These are phyloP conservation scores for Pleurotus tuoliensis DNA, from an alignment of 768 basidiomycete species.

Conservation along the genomic window DNA sequence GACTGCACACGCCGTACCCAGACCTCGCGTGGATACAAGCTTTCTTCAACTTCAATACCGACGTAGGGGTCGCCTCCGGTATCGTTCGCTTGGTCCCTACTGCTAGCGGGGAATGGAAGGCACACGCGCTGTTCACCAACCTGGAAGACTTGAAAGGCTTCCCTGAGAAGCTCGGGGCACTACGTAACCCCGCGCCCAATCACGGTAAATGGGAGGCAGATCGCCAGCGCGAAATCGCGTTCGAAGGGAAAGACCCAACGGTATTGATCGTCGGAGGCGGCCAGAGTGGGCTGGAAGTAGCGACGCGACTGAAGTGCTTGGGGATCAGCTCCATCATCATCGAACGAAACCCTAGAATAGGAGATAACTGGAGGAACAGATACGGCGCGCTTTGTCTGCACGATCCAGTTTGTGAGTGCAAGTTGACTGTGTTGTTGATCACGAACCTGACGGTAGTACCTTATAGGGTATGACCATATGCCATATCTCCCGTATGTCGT, in stretches of 20 bases:
- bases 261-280: conserved; percentile 65
- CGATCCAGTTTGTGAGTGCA: conserved; percentile 41
- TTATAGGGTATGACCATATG: conserved; percentile 29
- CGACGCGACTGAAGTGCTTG: conserved; percentile 61
- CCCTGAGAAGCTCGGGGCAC: conserved; percentile 45
- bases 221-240: conserved; percentile 38
- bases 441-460: conserved; percentile 9
- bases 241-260: conserved; percentile 47
- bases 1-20: conserved; percentile 37
- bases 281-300: conserved; percentile 62
- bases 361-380: conserved; percentile 60
- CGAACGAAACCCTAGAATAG: conserved; percentile 51
- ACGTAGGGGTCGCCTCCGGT: conserved; percentile 45
- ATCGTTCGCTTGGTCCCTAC: conserved; percentile 52
- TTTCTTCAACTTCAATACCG: conserved; percentile 54
- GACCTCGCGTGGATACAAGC: conserved; percentile 56
- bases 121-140: conserved; percentile 55
- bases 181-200: conserved; percentile 37
- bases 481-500: conserved; percentile 47
- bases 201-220: conserved; percentile 54
- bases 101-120: conserved; percentile 47
- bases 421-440: background rate
- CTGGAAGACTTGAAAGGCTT: conserved; percentile 51
- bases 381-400: conserved; percentile 58
- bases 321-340: conserved; percentile 53